phyloP scores from a whole-genome alignment of 2,329 filamentous ascomycete genomes.

The Cryphonectria radicalis region DNA sequence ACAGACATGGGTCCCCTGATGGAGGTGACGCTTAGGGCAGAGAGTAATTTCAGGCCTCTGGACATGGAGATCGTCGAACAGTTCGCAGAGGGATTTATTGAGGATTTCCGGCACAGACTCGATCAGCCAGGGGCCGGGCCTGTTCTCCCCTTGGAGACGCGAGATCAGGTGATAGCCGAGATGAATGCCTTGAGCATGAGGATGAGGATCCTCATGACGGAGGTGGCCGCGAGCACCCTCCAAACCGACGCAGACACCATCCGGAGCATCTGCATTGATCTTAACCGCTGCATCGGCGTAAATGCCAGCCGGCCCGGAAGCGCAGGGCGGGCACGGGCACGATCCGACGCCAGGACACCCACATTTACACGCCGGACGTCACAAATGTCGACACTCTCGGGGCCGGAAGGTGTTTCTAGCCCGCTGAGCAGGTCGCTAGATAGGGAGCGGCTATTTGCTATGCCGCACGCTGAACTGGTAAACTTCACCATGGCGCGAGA shows the following conservation, averaged over 20 bases:
- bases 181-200: not conserved
- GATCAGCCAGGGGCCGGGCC: not conserved
- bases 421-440: not conserved
- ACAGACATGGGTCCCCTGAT: not conserved
- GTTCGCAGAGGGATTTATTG: not conserved
- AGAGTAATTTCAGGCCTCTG: not conserved
- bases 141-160: not conserved
- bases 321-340: not conserved
- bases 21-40: not conserved
- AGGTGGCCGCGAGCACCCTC: not conserved
- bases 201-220: not conserved
- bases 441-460: not conserved
- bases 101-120: not conserved
- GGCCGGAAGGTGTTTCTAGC: not conserved
- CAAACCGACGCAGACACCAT: not conserved
- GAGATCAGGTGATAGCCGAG: not conserved
- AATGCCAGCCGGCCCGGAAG: not conserved
- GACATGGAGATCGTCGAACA: not conserved
- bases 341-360: not conserved
- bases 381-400: not conserved
- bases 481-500: not conserved
- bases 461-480: not conserved
- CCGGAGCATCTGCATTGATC: not conserved
- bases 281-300: conserved; percentile 3
- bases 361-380: not conserved